Evolutionary conservation across 768 basidiomycete species (phyloP).

Genomic region (Tulasnella sp.): DNA sequence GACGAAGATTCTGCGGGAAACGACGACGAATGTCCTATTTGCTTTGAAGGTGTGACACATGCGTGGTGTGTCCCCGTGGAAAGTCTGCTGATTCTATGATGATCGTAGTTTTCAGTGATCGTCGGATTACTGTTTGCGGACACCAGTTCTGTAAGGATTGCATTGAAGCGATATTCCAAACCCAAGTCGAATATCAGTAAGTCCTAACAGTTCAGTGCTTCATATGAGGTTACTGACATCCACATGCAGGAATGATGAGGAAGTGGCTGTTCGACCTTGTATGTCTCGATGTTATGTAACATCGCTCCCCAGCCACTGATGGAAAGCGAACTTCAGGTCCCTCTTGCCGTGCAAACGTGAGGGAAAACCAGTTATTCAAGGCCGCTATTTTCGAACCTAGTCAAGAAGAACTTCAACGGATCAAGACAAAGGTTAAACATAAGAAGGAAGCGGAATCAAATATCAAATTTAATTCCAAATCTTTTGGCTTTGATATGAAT

Average conservation of each 20-base stretch:
- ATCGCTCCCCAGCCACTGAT: not conserved
- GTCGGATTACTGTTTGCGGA: conserved; percentile 21
- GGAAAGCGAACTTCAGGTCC: not conserved
- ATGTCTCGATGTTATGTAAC: not conserved
- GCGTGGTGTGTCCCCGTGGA: not conserved
- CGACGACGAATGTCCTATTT: conserved; percentile 22
- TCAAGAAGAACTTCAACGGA: conserved; percentile 1
- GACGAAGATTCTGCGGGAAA: not conserved
- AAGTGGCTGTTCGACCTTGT: conserved; percentile 3
- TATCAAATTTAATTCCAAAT: not conserved
- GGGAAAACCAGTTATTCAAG: conserved; percentile 6
- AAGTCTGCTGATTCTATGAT: no score
- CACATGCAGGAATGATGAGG: conserved; percentile 6
- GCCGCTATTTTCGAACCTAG: conserved; percentile 11
- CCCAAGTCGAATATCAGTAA: conserved; percentile 10
- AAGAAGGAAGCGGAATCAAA: not conserved
- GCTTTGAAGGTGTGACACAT: conserved; percentile 19
- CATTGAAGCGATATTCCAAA: conserved; percentile 7
- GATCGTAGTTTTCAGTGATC: conserved; percentile 15
- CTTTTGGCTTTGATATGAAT: not conserved
- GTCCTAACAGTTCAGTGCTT: not conserved
- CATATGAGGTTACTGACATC: not conserved
- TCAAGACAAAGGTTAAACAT: not conserved
- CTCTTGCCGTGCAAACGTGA: conserved; percentile 18
- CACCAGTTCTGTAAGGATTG: conserved; percentile 23